phyloP scores from a whole-genome alignment of 441 rosid species.

The Mallotus japonicus region DNA sequence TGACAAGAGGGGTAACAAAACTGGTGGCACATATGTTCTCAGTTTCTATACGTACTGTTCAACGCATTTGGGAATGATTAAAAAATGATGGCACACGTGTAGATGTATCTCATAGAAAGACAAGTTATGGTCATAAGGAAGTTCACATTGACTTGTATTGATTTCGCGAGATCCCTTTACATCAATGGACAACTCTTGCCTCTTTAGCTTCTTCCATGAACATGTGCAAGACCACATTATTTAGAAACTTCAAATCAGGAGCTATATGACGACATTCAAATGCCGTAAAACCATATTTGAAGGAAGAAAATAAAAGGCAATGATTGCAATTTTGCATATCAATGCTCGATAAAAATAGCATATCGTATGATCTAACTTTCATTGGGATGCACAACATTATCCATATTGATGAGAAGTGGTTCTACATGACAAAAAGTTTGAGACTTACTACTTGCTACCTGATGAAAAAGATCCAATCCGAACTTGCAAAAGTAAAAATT shows the following conservation, averaged over 20 bases:
- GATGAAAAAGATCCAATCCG: no score
- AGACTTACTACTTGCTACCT: no score
- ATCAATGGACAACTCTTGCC: neutral
- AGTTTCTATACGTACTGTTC: neutral
- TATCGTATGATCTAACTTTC: neutral
- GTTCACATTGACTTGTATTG: neutral
- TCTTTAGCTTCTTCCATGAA: neutral
- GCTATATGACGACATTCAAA: neutral
- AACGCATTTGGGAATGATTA: neutral
- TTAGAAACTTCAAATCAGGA: neutral
- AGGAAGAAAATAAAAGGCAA: neutral
- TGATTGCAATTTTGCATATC: neutral
- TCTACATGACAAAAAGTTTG: no score
- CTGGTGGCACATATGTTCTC: no score
- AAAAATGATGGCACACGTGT: neutral
- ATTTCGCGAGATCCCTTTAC: neutral
- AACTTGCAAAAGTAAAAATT: no score
- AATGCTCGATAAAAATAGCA: neutral
- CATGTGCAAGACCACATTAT: neutral
- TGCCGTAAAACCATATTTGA: no score
- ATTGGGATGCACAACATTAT: neutral
- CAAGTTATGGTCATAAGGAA: neutral
- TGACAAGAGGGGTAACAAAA: no score
- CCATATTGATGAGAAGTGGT: neutral
- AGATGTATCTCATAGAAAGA: neutral